Conservation (phyloP, 1,139 yeast species). For the Candida tetrigidarum region DNA sequence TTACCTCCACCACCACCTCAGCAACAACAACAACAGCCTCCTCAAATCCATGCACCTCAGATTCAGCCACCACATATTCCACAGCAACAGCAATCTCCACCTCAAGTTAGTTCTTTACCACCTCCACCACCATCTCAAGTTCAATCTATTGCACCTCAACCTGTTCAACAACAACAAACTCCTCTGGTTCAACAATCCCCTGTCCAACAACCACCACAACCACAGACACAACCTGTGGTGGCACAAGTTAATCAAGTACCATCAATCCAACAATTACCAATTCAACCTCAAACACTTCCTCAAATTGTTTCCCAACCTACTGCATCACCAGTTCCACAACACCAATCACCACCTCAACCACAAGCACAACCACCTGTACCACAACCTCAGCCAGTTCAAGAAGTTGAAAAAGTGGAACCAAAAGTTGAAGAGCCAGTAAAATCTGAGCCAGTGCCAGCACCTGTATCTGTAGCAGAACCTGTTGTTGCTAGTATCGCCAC, state of each 20-base stretch:
- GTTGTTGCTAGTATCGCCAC: not conserved
- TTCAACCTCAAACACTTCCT: slow-evolving; percentile 1
- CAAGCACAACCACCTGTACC: slow-evolving; percentile 5
- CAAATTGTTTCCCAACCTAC: slow-evolving; percentile 3
- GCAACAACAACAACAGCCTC: slow-evolving; percentile 13
- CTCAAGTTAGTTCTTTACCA: slow-evolving; percentile 4
- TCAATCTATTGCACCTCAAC: slow-evolving; percentile 1
- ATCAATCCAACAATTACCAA: slow-evolving; percentile 3
- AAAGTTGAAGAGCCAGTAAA: not conserved
- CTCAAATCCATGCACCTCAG: slow-evolving; percentile 4
- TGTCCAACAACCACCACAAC: slow-evolving; percentile 2
- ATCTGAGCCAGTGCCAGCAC: not conserved
- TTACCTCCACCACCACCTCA: slow-evolving; percentile 15
- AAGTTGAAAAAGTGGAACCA: slow-evolving; percentile 1
- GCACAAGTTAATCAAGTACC: slow-evolving; percentile 5
- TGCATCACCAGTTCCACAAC: slow-evolving; percentile 5
- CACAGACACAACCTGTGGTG: slow-evolving; percentile 1
- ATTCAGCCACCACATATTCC: slow-evolving; percentile 2
- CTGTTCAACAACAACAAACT: slow-evolving; percentile 2
- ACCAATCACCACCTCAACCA: slow-evolving; percentile 5
- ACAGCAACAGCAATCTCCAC: slow-evolving; percentile 7
- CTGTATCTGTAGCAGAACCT: not conserved
- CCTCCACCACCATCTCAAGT: slow-evolving; percentile 5
- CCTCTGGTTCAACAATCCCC: slow-evolving; percentile 2
- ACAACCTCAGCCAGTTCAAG: slow-evolving; percentile 13